Conservation (phyloP, 2,329 filamentous ascomycete genomes). For the Aspergillus costaricaensis region DNA sequence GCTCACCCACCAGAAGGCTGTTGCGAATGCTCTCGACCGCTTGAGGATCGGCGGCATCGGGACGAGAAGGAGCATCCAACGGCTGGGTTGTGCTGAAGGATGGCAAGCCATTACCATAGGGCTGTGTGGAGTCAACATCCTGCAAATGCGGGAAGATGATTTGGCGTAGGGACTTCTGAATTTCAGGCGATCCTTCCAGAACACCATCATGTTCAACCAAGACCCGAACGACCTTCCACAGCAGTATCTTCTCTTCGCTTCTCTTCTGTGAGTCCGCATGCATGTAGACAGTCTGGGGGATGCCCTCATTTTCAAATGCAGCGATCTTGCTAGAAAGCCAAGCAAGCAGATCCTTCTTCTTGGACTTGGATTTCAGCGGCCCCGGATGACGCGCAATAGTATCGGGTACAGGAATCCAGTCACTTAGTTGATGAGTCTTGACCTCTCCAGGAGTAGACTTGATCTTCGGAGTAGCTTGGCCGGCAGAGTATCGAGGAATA, state of each 20-base stretch:
- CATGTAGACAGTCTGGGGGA: constrained; percentile 52
- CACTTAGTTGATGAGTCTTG: constrained; percentile 72
- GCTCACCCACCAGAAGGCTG: constrained; percentile 74
- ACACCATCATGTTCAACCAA: constrained; percentile 85
- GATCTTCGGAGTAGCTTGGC: constrained; percentile 71
- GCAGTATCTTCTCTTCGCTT: constrained; percentile 72
- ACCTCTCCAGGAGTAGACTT: constrained; percentile 81
- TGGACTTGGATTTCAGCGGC: constrained; percentile 82
- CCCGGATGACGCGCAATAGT: constrained; percentile 82
- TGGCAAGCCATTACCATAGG: constrained; percentile 25
- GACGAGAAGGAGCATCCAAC: constrained; percentile 43
- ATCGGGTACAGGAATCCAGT: constrained; percentile 70
- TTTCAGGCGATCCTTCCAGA: constrained; percentile 70
- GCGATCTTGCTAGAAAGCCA: constrained; percentile 83
- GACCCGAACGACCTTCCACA: constrained; percentile 83
- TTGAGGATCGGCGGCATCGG: constrained; percentile 69
- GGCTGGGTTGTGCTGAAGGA: constrained; percentile 43
- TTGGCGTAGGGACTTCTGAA: constrained; percentile 73
- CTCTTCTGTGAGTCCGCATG: constrained; percentile 61
- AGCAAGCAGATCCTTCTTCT: constrained; percentile 86
- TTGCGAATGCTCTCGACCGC: constrained; percentile 72
- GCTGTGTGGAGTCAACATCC: constrained; percentile 30
- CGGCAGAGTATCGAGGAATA: constrained; percentile 80
- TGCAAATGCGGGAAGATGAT: constrained; percentile 66
- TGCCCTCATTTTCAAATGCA: constrained; percentile 60